Percentiles rank a stretch among this genome's conserved stretches.
phyloP scores from a whole-genome alignment of 2,329 filamentous ascomycete genomes.

The Apiospora marii region DNA sequence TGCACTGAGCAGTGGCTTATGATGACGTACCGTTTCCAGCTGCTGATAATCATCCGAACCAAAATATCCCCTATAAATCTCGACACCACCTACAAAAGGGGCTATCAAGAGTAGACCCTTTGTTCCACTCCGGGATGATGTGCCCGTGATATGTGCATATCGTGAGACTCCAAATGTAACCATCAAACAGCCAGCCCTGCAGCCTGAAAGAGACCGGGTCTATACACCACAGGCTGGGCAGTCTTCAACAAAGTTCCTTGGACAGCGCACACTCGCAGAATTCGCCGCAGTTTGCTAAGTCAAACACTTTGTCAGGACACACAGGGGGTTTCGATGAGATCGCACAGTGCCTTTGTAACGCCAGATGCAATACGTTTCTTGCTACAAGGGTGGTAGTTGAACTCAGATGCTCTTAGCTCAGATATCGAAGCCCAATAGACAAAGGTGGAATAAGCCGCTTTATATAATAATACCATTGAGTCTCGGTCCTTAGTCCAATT shows the following conservation, averaged over 20 bases:
- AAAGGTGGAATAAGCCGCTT: neutral
- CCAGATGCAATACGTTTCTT: neutral
- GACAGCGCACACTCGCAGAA: constrained; percentile 6
- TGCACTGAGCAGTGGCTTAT: neutral
- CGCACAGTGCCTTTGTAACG: neutral
- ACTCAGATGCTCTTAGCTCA: neutral
- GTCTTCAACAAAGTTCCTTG: neutral
- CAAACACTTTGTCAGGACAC: neutral
- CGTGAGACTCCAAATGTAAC: neutral
- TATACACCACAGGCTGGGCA: neutral
- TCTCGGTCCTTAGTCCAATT: neutral
- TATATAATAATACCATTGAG: no score
- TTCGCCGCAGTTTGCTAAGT: neutral
- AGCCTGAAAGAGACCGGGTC: neutral
- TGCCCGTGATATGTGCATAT: neutral
- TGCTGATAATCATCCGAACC: neutral
- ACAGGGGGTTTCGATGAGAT: neutral
- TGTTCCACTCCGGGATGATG: neutral
- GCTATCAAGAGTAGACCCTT: neutral
- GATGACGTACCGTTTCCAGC: neutral
- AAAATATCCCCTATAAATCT: neutral
- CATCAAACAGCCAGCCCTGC: neutral
- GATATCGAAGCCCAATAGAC: neutral
- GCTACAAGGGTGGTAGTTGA: neutral
- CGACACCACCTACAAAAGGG: neutral